Evolutionary conservation across 139 green algal genomes (phyloP).

Genomic region (Raphidocelis subcapitata): DNA sequence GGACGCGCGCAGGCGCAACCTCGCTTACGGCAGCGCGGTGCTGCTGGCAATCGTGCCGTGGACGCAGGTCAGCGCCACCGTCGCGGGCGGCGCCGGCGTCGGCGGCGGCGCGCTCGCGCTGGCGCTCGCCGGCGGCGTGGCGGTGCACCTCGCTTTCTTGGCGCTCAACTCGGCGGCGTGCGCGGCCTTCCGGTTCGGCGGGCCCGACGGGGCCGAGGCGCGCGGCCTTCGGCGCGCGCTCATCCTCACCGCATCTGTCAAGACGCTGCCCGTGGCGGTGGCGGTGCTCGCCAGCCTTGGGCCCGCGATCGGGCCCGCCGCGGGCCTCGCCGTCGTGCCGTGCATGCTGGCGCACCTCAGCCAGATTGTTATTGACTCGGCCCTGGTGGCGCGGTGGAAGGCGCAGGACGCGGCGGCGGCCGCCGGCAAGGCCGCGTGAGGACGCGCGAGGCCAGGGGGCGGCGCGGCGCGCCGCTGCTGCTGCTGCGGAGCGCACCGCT

Average conservation of each 20-base stretch:
- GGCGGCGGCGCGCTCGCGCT: slow-evolving; percentile 10
- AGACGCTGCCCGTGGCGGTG: slow-evolving; percentile 1
- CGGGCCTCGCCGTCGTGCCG: too few relatives aligned
- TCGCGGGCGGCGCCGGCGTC: slow-evolving; percentile 22
- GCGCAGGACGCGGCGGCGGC: too few relatives aligned
- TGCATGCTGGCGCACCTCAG: too few relatives aligned
- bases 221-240: neutral
- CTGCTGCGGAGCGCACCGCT: too few relatives aligned
- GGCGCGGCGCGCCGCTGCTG: too few relatives aligned
- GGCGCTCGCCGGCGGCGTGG: slow-evolving; percentile 32
- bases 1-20: slow-evolving; percentile 31
- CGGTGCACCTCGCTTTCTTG: slow-evolving; percentile 50
- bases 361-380: too few relatives aligned
- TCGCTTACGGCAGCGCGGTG: slow-evolving; percentile 36
- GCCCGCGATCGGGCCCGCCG: neutral
- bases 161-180: slow-evolving; percentile 34
- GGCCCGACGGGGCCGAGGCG: too few relatives aligned
- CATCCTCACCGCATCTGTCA: neutral
- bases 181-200: too few relatives aligned
- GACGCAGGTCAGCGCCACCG: slow-evolving; percentile 62
- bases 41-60: slow-evolving; percentile 61
- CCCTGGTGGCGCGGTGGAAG: too few relatives aligned
- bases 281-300: neutral
- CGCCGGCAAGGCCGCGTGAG: too few relatives aligned
- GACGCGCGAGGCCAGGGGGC: too few relatives aligned